phyloP scores from a whole-genome alignment of 768 basidiomycete species.

The Leccinum disarticulatum region DNA sequence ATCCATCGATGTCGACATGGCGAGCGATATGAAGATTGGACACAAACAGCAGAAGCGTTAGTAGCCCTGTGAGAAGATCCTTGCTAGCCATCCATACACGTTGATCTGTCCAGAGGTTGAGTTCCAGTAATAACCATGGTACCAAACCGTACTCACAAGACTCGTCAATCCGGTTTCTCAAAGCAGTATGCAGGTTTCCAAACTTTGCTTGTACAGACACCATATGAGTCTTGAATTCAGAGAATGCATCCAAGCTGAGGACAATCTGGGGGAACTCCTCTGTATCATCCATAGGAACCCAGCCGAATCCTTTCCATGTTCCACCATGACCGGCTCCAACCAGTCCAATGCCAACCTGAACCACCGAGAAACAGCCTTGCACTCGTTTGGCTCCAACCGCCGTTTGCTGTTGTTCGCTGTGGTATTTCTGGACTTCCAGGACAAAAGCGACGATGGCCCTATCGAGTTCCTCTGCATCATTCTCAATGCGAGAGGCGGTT shows the following conservation, averaged over 20 bases:
- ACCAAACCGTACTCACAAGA: constrained; percentile 24
- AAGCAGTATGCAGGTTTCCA: constrained; percentile 27
- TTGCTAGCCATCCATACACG: constrained; percentile 41
- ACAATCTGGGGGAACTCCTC: constrained; percentile 45
- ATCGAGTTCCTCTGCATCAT: constrained; percentile 75
- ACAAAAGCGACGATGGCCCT: constrained; percentile 69
- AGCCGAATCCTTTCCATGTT: constrained; percentile 85
- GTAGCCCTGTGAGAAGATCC: constrained; percentile 54
- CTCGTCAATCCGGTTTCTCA: constrained; percentile 23
- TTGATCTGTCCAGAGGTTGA: constrained; percentile 23
- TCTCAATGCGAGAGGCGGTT: constrained; percentile 68
- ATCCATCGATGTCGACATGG: constrained; percentile 80
- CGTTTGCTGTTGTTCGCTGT: constrained; percentile 34
- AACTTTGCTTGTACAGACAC: constrained; percentile 53
- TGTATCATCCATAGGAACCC: constrained; percentile 56
- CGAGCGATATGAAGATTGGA: constrained; percentile 77
- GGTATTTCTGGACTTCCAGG: constrained; percentile 61
- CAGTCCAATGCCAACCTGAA: constrained; percentile 72
- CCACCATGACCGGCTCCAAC: constrained; percentile 77
- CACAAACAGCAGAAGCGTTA: constrained; percentile 56
- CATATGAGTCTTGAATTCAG: constrained; percentile 50
- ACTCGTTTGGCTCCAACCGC: constrained; percentile 48
- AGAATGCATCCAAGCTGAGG: constrained; percentile 52
- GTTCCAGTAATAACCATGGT: background rate
- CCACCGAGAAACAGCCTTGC: constrained; percentile 57